Base-by-base conservation (phyloP, 2,329 filamentous ascomycete species). In the Fusarium staphyleae region DNA sequence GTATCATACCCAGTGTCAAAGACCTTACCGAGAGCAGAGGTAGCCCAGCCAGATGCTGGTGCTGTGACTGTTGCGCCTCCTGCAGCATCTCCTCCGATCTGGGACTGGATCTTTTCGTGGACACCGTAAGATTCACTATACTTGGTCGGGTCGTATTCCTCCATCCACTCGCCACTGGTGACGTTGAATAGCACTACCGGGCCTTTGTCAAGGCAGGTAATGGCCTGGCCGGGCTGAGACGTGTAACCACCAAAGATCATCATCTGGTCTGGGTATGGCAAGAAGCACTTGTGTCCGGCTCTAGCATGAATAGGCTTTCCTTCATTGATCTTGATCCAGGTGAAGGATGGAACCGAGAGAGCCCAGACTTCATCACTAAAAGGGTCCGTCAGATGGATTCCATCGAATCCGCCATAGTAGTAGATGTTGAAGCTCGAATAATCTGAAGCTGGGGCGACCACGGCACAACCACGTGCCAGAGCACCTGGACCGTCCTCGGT, bases 351-450 rank as follows among this genome's bases (percentile, higher is more conserved):
- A 5, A 96, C 75, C 0, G 89, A 90, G 11, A 95, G 77, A 16
- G 92, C 87, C 89, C 89, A 95, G 70, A 93, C 88, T 39, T 90
- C 88, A 55, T 91, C 85, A 47, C 71, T 78, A 59, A 78, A 83
- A 13, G 70, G 55, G 0, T 72, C 53, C 0, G 36, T 44, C 0
- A 53, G 22, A 49, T 80, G 52, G 5, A 86, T 60, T 0, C 83
- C 85, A 51, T 85, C 74, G 66, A 88, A 93, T 0, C 91, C 91
- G 13, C 89, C 91, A 64, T 91, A 95, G 75, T 90, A 91, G 76
- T 93, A 93, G 42, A 96, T 87, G 68, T 93, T 92, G 72, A 88
- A 90, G 52, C 87, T 91, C 10, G 88, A 89, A 28, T 78, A 80
- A 67, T 92, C 89, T 36, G 84, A 78, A 12, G 90, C 87, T 0